These are phyloP conservation scores for Oryza meyeriana DNA, from an alignment of 176 grass and related monocot genomes.

Conservation along the genomic window DNA sequence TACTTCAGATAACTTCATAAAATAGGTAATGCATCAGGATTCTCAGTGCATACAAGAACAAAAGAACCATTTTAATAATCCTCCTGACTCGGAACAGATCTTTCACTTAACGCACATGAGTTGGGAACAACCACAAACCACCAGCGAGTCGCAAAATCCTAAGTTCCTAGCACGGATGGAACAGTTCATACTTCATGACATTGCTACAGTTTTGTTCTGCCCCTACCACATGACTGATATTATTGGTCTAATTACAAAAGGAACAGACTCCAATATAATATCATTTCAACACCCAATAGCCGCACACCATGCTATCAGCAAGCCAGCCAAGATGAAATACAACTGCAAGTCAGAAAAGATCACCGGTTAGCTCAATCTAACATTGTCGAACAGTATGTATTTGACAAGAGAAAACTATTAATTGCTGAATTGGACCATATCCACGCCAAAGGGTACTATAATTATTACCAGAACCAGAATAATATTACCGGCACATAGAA, in stretches of 20 bases:
- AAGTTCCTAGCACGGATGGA: background rate
- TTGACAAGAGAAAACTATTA: conserved; percentile 1
- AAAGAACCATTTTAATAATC: background rate
- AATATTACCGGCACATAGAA: background rate
- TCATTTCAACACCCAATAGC: background rate
- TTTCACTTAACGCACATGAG: background rate
- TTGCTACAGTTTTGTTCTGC: background rate
- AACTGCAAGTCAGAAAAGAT: background rate
- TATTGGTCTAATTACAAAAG: background rate
- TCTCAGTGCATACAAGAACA: background rate
- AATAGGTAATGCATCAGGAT: background rate
- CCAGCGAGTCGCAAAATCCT: background rate
- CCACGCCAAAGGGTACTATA: background rate
- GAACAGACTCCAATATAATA: background rate
- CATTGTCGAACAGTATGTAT: background rate
- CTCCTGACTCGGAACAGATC: background rate
- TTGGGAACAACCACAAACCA: background rate
- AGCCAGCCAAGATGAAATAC: background rate
- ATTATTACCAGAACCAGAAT: background rate
- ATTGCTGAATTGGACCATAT: background rate
- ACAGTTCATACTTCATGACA: background rate
- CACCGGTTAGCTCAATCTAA: background rate
- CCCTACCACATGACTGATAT: background rate
- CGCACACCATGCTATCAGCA: conserved; percentile 7
- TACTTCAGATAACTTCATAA: background rate